Percentiles rank a stretch among this genome's conserved stretches.
Conservation (phyloP, 2,329 filamentous ascomycete species). For the Aspergillus viridinutans region DNA sequence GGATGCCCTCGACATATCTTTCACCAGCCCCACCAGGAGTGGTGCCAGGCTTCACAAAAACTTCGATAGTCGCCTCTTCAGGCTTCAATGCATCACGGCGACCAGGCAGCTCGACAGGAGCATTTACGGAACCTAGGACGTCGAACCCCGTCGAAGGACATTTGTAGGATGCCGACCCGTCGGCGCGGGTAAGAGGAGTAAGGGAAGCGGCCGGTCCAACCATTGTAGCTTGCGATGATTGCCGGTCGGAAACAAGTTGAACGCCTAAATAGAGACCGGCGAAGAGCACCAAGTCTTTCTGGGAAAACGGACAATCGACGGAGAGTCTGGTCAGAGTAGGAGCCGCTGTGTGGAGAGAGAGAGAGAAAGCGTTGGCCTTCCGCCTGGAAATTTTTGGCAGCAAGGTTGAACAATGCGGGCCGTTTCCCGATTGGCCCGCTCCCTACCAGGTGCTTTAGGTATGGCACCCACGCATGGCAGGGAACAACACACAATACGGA, state of each 20-base stretch:
- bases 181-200: constrained; percentile 32
- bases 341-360: background rate
- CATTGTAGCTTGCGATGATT: constrained; percentile 22
- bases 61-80: constrained; percentile 85
- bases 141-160: constrained; percentile 60
- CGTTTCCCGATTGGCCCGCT: constrained; percentile 4
- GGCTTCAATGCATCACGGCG: constrained; percentile 79
- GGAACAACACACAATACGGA: too few relatives aligned
- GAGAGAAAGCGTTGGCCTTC: background rate
- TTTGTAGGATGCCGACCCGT: constrained; percentile 40
- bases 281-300: background rate
- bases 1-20: constrained; percentile 68
- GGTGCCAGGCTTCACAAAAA: constrained; percentile 79
- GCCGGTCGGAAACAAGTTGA: background rate
- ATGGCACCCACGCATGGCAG: background rate
- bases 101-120: constrained; percentile 77
- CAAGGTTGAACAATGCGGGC: background rate
- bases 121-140: constrained; percentile 82
- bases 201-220: constrained; percentile 32
- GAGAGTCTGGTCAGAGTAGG: background rate
- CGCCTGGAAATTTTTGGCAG: background rate
- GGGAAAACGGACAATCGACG: background rate
- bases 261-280: background rate
- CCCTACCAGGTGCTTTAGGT: too few relatives aligned
- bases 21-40: constrained; percentile 81